phyloP scores from a whole-genome alignment of 768 basidiomycete species.

The Pleurotus djamor region DNA sequence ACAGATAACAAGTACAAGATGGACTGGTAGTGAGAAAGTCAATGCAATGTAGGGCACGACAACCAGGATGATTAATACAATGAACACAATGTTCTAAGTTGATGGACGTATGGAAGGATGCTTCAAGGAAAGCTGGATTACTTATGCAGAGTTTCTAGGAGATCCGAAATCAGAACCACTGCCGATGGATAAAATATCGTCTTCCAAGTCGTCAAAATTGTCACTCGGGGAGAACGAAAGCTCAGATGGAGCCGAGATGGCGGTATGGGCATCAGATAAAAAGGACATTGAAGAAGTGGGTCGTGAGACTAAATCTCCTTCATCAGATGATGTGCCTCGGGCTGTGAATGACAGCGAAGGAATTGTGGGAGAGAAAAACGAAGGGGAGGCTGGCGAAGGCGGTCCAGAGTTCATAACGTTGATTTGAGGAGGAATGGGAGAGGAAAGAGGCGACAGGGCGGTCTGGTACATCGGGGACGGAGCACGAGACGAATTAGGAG shows the following conservation, averaged over 20 bases:
- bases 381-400: neutral
- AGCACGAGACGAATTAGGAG: neutral
- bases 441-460: neutral
- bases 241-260: slow-evolving; percentile 2
- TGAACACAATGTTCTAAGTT: no score
- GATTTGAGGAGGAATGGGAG: neutral
- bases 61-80: no score
- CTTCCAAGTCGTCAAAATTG: neutral
- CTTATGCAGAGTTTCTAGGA: neutral
- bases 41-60: no score
- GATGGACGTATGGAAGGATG: no score
- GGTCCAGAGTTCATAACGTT: neutral
- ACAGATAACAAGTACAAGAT: no score
- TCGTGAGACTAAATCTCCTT: slow-evolving; percentile 1
- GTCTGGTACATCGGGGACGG: neutral
- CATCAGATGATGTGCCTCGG: neutral
- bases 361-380: neutral
- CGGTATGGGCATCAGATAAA: neutral
- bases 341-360: slow-evolving; percentile 1
- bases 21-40: no score
- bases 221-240: neutral
- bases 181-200: neutral
- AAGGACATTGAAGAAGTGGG: slow-evolving; percentile 4
- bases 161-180: neutral
- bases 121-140: no score